Evolutionary conservation across 768 basidiomycete genomes (phyloP), one percentile per base, ranked within the genome.

Genomic region (Auricularia sp.): DNA sequence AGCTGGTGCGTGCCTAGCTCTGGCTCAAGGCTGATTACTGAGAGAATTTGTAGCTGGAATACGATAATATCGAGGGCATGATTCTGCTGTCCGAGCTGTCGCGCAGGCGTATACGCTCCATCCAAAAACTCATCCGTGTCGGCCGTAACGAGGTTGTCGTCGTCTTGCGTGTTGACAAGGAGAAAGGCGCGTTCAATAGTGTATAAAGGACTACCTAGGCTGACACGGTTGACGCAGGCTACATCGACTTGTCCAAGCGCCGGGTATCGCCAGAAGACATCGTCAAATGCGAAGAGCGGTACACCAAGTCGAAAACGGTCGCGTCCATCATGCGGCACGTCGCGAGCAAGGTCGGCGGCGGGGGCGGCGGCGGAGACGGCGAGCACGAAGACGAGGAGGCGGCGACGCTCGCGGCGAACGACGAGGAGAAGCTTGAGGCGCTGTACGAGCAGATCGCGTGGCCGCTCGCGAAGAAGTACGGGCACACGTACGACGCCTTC

Each of bases 61-160:
- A 99, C 72, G 96, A 99, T 75, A 95, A 95, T 74, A 97, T 95
- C 62, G 97, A 99, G 75, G 97, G 97, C 69, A 99, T 99, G 97
- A 99, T 99, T 69, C 78, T 98, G 12, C 87, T 99, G n/a, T 97
- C 97, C 2, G 97, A 98, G 74, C 87, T 99, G 2, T 98, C 95
- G 3, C 79, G 97, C 70, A 83, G 97, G 71, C 96, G 96, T 71
- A 99, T 99, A 71, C 78, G 96, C 69, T 95, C 92, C 6, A 97
- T 99, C 36, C 96, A 98, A 75, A 99, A 98, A 75, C 84, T 99
- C 65, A 99, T 99, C 74, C 83, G 95, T 42, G 93, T 98, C 7
- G 97, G 97, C 23, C 83, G 97, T 71, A 99, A 99, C 74, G 96
- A 98, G 73, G 96, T 98, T 67, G 97, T 98, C 66, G 95, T 99